phyloP scores from a whole-genome alignment of 2,329 filamentous ascomycete species.

The Claviceps quebecensis region DNA sequence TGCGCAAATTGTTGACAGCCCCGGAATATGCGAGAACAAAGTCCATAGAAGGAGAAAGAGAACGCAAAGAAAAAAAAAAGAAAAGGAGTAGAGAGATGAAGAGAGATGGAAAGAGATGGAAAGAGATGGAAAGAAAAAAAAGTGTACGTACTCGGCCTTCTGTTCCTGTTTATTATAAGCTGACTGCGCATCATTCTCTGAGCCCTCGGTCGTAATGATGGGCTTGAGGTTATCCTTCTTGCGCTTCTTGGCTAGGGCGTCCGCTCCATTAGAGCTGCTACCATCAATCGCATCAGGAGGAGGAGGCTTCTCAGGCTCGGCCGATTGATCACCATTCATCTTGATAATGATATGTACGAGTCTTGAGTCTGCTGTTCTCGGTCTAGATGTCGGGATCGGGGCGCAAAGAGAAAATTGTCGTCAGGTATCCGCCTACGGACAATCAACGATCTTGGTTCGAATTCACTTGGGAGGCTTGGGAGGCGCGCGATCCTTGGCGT shows the following conservation, averaged over 20 bases:
- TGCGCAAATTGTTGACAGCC: background rate
- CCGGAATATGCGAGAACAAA: background rate
- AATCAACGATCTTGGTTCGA: background rate
- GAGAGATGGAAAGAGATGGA: background rate
- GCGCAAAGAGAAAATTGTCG: background rate
- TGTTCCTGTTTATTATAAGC: conserved; percentile 13
- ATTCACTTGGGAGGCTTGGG: background rate
- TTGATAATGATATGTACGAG: conserved; percentile 1
- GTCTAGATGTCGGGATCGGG: background rate
- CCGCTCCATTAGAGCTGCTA: conserved; percentile 16
- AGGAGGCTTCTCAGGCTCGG: conserved; percentile 18
- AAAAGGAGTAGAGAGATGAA: background rate
- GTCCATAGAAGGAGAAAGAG: background rate
- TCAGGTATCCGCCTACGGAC: background rate
- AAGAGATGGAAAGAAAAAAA: background rate
- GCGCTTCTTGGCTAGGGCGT: conserved; percentile 46
- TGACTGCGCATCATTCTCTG: background rate
- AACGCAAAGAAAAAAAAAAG: background rate
- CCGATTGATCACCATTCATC: conserved; percentile 18
- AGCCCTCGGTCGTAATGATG: conserved; percentile 54
- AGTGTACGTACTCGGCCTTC: conserved; percentile 22
- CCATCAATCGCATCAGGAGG: conserved; percentile 3
- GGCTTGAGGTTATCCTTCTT: conserved; percentile 63
- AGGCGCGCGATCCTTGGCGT: background rate
- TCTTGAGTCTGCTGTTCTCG: background rate